Percentiles rank a stretch among this genome's conserved stretches.
These are phyloP conservation scores for Chamaecrista fasciculata DNA, from an alignment of 306 rosid genomes.

Conservation along the genomic window DNA sequence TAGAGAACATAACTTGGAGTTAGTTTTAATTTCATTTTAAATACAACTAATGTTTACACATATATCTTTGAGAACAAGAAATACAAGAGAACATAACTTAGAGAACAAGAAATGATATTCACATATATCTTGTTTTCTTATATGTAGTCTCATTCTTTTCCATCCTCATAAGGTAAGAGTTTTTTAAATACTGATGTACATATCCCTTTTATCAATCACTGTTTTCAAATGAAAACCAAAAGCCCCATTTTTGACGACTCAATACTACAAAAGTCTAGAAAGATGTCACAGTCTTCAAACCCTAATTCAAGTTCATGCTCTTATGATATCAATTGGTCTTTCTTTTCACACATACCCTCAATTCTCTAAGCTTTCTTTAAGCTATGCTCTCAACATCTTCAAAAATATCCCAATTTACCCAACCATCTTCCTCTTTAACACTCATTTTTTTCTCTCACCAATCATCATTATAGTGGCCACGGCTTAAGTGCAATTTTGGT, in stretches of 20 bases:
- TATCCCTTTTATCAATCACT: background rate
- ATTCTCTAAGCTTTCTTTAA: slow-evolving; percentile 28
- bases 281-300: slow-evolving; percentile 25
- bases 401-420: slow-evolving; percentile 33
- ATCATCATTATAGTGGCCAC: background rate
- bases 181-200: background rate
- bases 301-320: slow-evolving; percentile 44
- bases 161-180: background rate
- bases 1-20: no score
- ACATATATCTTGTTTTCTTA: no score
- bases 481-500: no score
- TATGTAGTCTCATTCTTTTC: background rate
- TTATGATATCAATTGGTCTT: slow-evolving; percentile 34
- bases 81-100: no score
- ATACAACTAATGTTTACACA: no score
- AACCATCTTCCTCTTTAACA: slow-evolving; percentile 45
- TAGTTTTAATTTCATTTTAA: no score
- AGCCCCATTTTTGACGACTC: slow-evolving; percentile 33
- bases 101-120: no score
- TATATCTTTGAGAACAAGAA: no score
- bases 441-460: slow-evolving; percentile 40
- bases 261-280: slow-evolving; percentile 25
- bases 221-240: slow-evolving; percentile 26
- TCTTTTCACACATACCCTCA: slow-evolving; percentile 36
- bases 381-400: slow-evolving; percentile 39